Evolutionary conservation across 257 asterid genomes (phyloP), one percentile per base, ranked within the genome.

Genomic region (Fraxinus cuspidata): DNA sequence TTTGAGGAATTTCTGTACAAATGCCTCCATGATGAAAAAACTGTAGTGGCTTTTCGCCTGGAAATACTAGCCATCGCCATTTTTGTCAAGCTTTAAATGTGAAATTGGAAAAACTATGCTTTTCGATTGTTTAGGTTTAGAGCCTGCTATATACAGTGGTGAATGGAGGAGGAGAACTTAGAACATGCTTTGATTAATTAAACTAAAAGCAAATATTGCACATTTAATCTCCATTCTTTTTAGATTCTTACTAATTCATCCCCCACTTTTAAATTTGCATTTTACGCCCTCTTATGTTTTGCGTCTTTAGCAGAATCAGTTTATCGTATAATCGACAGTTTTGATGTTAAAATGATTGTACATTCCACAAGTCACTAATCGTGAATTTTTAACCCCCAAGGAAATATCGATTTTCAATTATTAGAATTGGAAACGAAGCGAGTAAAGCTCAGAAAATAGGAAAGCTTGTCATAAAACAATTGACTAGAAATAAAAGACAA

Each of bases 11-110:
- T 80, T 72, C 76, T 0, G 79, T 10, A 67, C 12, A 82, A 53
- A 72, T 83, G 63, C 73, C 77, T 83, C 3, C 86, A 78, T 21
- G 87, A 80, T 60, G 86, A 58, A 7, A 87, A 76, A 15, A 87
- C 68, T 16, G 84, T 19, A 21, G 83, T 40, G 0, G 86, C 86
- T 76, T 77, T 87, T 73, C 91, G 80, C 82, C 93, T 76, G 72
- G 84, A 89, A 73, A 86, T 71, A 80, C 40, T 84, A 78, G 87
- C 89, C 93, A 84, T 89, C 85, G 90, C 88, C 90, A 89, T 89
- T 49, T 77, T 67, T 28, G 34, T 11, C 31, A 3, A 63, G 35
- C 35, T 63, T 27, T 42, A 18, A 42, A 56, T 19, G 63, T 5
- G 15, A 51, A 51, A 51, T 51, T 18, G 63, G 19, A 16, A 51